Evolutionary conservation across 2,329 filamentous ascomycete genomes (phyloP).

Genomic region (Colletotrichum sp.): DNA sequence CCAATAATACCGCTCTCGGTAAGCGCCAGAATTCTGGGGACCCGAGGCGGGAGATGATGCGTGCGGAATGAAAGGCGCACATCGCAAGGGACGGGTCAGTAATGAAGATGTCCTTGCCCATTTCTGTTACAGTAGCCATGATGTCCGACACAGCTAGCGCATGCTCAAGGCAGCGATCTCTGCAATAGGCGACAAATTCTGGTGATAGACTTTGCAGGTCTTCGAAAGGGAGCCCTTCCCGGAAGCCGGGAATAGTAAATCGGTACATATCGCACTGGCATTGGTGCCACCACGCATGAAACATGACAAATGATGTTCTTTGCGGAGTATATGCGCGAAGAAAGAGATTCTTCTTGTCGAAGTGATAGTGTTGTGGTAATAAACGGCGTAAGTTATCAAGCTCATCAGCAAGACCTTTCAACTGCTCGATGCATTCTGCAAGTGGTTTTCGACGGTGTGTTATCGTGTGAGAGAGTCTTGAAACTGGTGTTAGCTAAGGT

Average conservation of each 20-base stretch:
- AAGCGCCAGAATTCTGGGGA: neutral
- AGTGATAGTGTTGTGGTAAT: slow-evolving; percentile 14
- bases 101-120: slow-evolving; percentile 11
- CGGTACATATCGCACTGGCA: slow-evolving; percentile 28
- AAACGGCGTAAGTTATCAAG: slow-evolving; percentile 15
- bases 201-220: neutral
- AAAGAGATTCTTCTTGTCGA: slow-evolving; percentile 23
- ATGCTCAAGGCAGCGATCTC: slow-evolving; percentile 6
- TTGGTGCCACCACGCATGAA: slow-evolving; percentile 30
- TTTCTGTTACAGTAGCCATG: neutral
- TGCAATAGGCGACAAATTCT: neutral
- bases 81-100: slow-evolving; percentile 10
- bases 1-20: neutral
- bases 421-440: neutral
- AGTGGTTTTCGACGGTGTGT: slow-evolving; percentile 24
- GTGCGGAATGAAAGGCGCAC: slow-evolving; percentile 17
- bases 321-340: slow-evolving; percentile 24
- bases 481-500: neutral
- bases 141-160: slow-evolving; percentile 10
- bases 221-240: neutral
- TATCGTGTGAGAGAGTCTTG: slow-evolving; percentile 23
- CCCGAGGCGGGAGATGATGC: slow-evolving; percentile 7
- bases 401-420: slow-evolving; percentile 3
- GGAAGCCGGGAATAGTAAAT: slow-evolving; percentile 23
- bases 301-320: slow-evolving; percentile 25